Evolutionary conservation across 202 grass and related monocot genomes (phyloP).

Genomic region (Zoysia matrella): DNA sequence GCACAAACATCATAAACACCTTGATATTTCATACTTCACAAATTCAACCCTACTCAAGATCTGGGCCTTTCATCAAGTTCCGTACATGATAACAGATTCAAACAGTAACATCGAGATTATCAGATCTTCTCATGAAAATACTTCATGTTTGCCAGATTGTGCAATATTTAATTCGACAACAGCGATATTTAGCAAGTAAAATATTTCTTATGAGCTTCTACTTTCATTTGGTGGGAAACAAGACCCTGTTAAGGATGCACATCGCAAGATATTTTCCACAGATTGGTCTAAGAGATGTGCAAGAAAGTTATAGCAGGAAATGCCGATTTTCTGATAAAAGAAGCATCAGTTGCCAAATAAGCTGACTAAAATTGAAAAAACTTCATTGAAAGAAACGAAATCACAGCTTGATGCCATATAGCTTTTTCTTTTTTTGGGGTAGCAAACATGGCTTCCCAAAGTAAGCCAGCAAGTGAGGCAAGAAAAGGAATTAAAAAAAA

Average conservation of each 20-base stretch:
- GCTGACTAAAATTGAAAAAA: slow-evolving; percentile 24
- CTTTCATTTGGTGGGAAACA: background rate
- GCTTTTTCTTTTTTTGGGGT: background rate
- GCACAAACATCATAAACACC: background rate
- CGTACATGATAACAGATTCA: background rate
- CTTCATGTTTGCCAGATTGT: background rate
- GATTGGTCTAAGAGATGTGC: slow-evolving; percentile 4
- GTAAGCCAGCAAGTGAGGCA: slow-evolving; percentile 24
- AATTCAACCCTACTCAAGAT: slow-evolving; percentile 9
- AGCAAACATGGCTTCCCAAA: slow-evolving; percentile 10
- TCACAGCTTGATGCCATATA: background rate
- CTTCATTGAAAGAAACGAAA: slow-evolving; percentile 6
- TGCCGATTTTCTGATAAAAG: slow-evolving; percentile 29
- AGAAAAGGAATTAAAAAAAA: background rate
- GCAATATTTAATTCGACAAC: background rate
- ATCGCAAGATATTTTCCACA: slow-evolving; percentile 21
- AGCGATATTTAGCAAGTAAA: background rate
- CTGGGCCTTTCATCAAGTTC: slow-evolving; percentile 18
- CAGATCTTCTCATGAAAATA: background rate
- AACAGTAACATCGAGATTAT: background rate
- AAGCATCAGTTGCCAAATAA: background rate
- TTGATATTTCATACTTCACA: slow-evolving; percentile 11
- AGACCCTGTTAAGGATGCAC: background rate
- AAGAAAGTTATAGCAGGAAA: slow-evolving; percentile 6
- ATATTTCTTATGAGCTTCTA: slow-evolving; percentile 15